Evolutionary conservation across 164 flowering plant genomes (phyloP), one percentile per base, ranked within the genome.

Genomic region (Macadamia tetraphylla): DNA sequence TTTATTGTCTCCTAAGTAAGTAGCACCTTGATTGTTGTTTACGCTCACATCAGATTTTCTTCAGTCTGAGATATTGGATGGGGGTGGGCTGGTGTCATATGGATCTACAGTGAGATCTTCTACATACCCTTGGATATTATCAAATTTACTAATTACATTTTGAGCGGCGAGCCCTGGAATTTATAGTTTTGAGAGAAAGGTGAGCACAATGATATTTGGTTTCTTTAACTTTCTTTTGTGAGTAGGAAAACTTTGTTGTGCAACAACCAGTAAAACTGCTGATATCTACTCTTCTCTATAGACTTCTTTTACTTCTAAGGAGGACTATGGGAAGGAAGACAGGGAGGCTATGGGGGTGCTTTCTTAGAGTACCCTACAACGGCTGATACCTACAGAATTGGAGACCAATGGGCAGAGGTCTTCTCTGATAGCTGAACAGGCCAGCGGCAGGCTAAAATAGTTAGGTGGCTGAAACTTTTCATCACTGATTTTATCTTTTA

Each of bases 31-130:
- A 86, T 88, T 68, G 86, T 94, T 65, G 94, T 86, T 29, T 88
- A 88, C 66, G 94, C 94, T 61, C 58, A 82, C 49, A 85, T 88
- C 31, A 74, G 81, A 78, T 90, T 88, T 81, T 89, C 94, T 64
- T 77, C 84, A 51, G 83, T 90, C 63, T 73, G 75, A 13, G 93
- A 93, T 67, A 86, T 88, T 60, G 93, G 96, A 63, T 88, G 92
- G 96, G 88, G 96, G 62, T 90, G 91, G 93, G 91, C 93, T 31
- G 96, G 91, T 60, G 81, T 88, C 29, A 87, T 88, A 61, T 90
- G 96, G 94, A 31, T 88, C 56, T 91, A 91, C 62, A 87, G 91
- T 76, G 29, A 85, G 62, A 57, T 88, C 61, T 91, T 88, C 80
- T 91, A 91, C 72, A 23, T 86, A 14, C 94, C 97, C 10, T 76